A percentile compares a stretch with the other conserved stretches of the same genome.
Evolutionary conservation across 2,329 filamentous ascomycete species (phyloP).

Genomic region (Pseudogymnoascus sp.): DNA sequence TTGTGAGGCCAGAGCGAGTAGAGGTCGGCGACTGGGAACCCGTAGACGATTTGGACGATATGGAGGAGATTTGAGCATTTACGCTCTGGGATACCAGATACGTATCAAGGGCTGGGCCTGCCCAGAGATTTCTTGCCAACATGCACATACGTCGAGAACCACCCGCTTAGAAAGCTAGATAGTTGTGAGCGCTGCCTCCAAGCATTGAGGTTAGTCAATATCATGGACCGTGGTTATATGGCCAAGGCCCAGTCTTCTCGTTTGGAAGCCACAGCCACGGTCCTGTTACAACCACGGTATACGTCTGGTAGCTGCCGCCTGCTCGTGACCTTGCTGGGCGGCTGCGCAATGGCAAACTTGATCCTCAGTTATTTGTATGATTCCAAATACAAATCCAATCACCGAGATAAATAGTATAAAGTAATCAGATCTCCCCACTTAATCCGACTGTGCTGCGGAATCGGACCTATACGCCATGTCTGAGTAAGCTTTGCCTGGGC

Average conservation of each 20-base stretch:
- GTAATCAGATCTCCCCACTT: neutral
- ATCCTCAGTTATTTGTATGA: neutral
- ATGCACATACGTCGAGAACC: neutral
- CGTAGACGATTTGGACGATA: slow-evolving; percentile 66
- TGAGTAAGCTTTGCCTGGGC: neutral
- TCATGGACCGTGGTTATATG: neutral
- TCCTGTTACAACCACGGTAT: neutral
- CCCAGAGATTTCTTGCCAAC: neutral
- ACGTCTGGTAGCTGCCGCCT: neutral
- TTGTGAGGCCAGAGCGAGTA: slow-evolving; percentile 69
- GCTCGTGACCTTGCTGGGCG: neutral
- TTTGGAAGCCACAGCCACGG: slow-evolving; percentile 2
- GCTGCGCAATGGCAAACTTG: neutral
- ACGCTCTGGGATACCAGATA: neutral
- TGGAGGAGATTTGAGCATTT: slow-evolving; percentile 57
- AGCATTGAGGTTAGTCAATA: neutral
- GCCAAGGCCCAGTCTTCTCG: neutral
- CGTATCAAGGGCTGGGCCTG: neutral
- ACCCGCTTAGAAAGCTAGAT: neutral
- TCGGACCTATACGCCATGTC: neutral
- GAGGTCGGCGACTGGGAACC: slow-evolving; percentile 66
- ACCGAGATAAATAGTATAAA: neutral
- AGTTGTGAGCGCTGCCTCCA: neutral
- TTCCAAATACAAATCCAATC: neutral
- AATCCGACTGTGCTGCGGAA: neutral